Evolutionary conservation across 768 basidiomycete genomes (phyloP).

Genomic region (Suillus clintonianus): DNA sequence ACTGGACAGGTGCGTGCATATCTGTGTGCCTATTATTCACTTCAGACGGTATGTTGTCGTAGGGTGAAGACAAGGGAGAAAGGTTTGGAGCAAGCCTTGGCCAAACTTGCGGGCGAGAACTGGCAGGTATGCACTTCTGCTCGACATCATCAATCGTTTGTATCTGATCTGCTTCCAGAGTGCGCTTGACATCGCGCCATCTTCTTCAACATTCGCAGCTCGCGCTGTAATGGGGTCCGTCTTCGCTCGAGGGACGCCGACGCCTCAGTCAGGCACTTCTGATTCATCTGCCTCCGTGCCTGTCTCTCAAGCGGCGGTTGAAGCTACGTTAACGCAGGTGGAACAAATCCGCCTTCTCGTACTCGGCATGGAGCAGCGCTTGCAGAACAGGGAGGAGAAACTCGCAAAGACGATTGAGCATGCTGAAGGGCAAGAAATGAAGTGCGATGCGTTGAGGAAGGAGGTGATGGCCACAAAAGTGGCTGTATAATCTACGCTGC

Average conservation of each 20-base stretch:
- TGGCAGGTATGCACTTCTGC: slow-evolving; percentile 63
- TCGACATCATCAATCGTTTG: background rate
- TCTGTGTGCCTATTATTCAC: background rate
- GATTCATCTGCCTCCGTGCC: slow-evolving; percentile 17
- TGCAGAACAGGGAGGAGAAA: slow-evolving; percentile 63
- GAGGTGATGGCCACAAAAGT: slow-evolving; percentile 32
- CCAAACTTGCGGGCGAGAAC: slow-evolving; percentile 72
- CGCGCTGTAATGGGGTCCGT: slow-evolving; percentile 29
- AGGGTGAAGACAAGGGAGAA: slow-evolving; percentile 74
- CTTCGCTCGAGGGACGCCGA: slow-evolving; percentile 23
- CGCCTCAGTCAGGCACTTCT: slow-evolving; percentile 3
- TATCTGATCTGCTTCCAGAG: slow-evolving; percentile 15
- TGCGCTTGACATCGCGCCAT: slow-evolving; percentile 38
- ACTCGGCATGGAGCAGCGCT: slow-evolving; percentile 74
- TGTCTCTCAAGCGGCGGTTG: slow-evolving; percentile 28
- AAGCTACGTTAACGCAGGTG: slow-evolving; percentile 57
- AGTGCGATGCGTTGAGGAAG: slow-evolving; percentile 51
- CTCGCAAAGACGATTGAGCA: slow-evolving; percentile 58
- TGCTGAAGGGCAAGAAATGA: slow-evolving; percentile 59
- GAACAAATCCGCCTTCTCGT: slow-evolving; percentile 70
- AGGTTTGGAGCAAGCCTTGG: slow-evolving; percentile 70
- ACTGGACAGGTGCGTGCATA: slow-evolving; percentile 58
- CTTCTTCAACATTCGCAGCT: slow-evolving; percentile 29
- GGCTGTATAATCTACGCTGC: slow-evolving; percentile 11
- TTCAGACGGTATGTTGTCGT: slow-evolving; percentile 1